Conservation (phyloP, 2,329 filamentous ascomycete genomes). For the Colletotrichum musicola region DNA sequence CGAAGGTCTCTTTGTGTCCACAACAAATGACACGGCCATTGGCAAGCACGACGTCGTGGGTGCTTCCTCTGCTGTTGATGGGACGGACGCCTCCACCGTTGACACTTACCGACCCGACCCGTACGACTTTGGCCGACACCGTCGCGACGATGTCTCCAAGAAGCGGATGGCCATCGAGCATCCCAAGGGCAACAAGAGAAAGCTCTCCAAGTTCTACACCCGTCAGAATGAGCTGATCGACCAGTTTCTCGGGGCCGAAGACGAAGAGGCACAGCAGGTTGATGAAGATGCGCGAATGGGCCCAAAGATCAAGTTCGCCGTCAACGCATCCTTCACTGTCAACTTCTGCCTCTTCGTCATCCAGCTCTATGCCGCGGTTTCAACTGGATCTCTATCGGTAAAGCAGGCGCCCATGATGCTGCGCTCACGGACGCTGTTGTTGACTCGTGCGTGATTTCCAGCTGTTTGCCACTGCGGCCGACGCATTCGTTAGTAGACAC, state of each 20-base stretch:
- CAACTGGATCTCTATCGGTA: conserved; percentile 68
- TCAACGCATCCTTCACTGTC: conserved; percentile 63
- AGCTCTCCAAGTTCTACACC: conserved; percentile 61
- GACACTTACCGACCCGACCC: conserved; percentile 48
- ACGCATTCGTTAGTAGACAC: conserved; percentile 65
- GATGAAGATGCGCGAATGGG: conserved; percentile 64
- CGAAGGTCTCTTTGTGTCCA: conserved; percentile 14
- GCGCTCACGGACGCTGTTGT: conserved; percentile 17
- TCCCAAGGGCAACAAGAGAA: conserved; percentile 57
- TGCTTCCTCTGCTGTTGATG: conserved; percentile 20
- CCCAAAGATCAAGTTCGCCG: conserved; percentile 65
- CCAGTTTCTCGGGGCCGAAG: conserved; percentile 66
- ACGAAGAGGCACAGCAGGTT: conserved; percentile 65
- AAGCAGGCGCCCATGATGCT: conserved; percentile 2
- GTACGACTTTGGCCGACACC: conserved; percentile 54
- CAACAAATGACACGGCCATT: conserved; percentile 2
- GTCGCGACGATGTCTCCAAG: conserved; percentile 54
- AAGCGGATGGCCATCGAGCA: conserved; percentile 62
- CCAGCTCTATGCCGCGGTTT: conserved; percentile 69
- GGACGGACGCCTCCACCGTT: conserved; percentile 21
- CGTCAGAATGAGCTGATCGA: conserved; percentile 63
- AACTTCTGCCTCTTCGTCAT: conserved; percentile 69
- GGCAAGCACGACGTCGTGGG: conserved; percentile 9
- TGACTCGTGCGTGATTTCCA: conserved; percentile 39
- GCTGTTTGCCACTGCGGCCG: conserved; percentile 74